Percentiles rank a stretch among this genome's conserved stretches.
These are phyloP conservation scores for Colletotrichum karsti DNA, from an alignment of 2,329 filamentous ascomycete species.

Conservation along the genomic window DNA sequence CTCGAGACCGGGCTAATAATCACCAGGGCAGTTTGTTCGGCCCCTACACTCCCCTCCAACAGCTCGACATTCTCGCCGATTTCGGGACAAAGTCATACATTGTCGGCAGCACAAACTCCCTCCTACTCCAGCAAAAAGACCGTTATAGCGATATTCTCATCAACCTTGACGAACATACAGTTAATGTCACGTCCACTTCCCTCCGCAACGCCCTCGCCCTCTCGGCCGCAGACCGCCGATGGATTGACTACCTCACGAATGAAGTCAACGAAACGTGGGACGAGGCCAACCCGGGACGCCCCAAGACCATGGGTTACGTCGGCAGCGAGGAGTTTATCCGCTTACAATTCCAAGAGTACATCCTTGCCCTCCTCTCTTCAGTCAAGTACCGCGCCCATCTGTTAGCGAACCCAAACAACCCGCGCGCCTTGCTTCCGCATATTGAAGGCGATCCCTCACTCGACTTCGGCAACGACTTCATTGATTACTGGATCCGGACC, in stretches of 20 bases:
- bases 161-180: constrained; percentile 89
- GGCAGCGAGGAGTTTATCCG: constrained; percentile 98
- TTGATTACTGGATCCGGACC: constrained; percentile 87
- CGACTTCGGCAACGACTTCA: constrained; percentile 86
- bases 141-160: constrained; percentile 96
- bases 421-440: constrained; percentile 69
- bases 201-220: constrained; percentile 79
- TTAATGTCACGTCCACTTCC: constrained; percentile 84
- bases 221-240: constrained; percentile 87
- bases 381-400: constrained; percentile 88
- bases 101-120: constrained; percentile 94
- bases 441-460: constrained; percentile 83
- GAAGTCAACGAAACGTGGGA: constrained; percentile 98
- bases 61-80: constrained; percentile 92
- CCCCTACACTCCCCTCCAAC: constrained; percentile 95
- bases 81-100: constrained; percentile 96
- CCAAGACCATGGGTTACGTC: constrained; percentile 94
- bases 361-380: constrained; percentile 86
- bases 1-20: constrained; percentile 28
- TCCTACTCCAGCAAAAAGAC: constrained; percentile 93
- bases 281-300: constrained; percentile 84
- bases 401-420: constrained; percentile 59
- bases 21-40: constrained; percentile 88
- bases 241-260: constrained; percentile 96
- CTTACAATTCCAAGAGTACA: constrained; percentile 95